A percentile compares a stretch with the other conserved stretches of the same genome.
phyloP scores from a whole-genome alignment of 2,329 filamentous ascomycete genomes.

The Zasmidium angulare region DNA sequence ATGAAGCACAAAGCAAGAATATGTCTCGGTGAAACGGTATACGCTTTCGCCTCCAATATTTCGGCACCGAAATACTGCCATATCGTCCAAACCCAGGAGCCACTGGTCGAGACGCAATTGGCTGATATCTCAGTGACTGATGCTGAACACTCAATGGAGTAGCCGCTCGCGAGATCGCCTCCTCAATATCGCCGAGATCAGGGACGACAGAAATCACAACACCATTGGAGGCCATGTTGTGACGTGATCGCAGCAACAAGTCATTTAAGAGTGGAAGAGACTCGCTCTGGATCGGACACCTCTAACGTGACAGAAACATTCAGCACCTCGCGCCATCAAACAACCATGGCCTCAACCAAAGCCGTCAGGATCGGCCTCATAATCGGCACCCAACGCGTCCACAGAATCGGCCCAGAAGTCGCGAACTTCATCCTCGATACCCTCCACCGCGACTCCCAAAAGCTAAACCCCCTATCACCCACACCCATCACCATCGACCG shows the following conservation, averaged over 20 bases:
- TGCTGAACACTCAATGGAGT: too few species aligned
- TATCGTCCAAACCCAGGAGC: background rate
- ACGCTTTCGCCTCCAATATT: background rate
- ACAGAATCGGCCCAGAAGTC: constrained; percentile 3
- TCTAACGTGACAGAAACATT: background rate
- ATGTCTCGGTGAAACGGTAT: background rate
- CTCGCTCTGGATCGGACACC: too few species aligned
- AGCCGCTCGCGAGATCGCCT: too few species aligned
- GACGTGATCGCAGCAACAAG: background rate
- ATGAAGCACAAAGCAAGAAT: background rate
- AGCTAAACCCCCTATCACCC: background rate
- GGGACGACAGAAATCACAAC: too few species aligned
- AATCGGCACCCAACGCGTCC: background rate
- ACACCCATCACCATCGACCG: constrained; percentile 2
- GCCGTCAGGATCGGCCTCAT: constrained; percentile 5
- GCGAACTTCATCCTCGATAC: background rate
- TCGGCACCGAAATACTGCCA: background rate
- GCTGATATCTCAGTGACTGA: too few species aligned
- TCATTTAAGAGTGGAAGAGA: too few species aligned
- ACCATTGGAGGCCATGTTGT: too few species aligned
- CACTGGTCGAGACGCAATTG: too few species aligned
- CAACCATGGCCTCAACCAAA: background rate
- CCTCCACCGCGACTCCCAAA: background rate
- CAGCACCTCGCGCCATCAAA: background rate
- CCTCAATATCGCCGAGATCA: background rate